Evolutionary conservation across 1,139 yeast genomes (phyloP).

Genomic region (Scheffersomyces segobiensis): DNA sequence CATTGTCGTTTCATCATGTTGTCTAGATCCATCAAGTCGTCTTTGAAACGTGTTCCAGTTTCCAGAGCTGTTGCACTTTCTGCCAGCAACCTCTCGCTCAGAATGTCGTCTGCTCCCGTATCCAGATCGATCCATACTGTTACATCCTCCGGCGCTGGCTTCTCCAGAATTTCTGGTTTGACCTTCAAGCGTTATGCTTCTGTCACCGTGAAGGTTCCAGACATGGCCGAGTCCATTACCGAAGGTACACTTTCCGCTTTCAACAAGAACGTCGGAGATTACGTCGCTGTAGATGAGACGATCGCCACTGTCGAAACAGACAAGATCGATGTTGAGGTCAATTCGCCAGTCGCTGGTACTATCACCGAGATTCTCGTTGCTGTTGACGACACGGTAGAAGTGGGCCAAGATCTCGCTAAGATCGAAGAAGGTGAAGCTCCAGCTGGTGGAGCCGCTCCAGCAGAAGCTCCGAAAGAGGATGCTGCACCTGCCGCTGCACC

Average conservation of each 20-base stretch:
- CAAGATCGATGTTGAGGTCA: conserved; percentile 95
- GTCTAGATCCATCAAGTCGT: conserved; percentile 12
- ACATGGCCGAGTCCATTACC: conserved; percentile 97
- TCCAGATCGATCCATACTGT: background rate
- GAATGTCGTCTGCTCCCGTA: background rate
- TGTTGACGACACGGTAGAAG: conserved; percentile 93
- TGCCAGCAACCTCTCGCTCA: conserved; percentile 1
- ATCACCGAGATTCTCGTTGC: conserved; percentile 78
- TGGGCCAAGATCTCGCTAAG: conserved; percentile 89
- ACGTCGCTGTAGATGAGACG: conserved; percentile 82
- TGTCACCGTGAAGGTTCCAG: conserved; percentile 83
- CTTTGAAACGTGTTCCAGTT: conserved; percentile 14
- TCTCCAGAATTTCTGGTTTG: background rate
- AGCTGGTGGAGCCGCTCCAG: conserved; percentile 55
- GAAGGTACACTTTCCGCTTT: conserved; percentile 92
- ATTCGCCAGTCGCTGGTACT: conserved; percentile 91
- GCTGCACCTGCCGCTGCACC: conserved; percentile 6
- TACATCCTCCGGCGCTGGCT: background rate
- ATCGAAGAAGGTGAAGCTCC: conserved; percentile 91
- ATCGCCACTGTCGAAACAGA: conserved; percentile 98
- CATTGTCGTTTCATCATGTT: conserved; percentile 9
- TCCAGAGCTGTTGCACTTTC: conserved; percentile 4
- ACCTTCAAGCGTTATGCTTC: conserved; percentile 38
- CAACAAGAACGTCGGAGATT: conserved; percentile 84
- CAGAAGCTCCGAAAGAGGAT: conserved; percentile 22